These are phyloP conservation scores for Carex pumila DNA, from an alignment of 176 grass and related monocot genomes.

Conservation along the genomic window DNA sequence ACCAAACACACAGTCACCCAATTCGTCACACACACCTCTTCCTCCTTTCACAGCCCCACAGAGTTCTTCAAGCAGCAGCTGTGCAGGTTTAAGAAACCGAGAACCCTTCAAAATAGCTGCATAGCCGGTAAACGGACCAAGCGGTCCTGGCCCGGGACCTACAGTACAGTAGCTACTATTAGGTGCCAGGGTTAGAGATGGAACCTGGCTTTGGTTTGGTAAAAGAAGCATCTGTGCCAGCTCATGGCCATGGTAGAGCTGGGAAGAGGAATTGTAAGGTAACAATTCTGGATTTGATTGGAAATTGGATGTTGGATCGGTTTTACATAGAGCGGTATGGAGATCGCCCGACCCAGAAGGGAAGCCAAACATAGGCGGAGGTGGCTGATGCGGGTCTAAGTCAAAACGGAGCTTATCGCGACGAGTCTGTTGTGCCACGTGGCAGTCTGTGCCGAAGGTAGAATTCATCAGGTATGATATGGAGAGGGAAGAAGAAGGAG, in stretches of 20 bases:
- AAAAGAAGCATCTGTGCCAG: conserved; percentile 15
- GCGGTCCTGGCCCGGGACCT: conserved; percentile 7
- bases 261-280: background rate
- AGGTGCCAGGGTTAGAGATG: conserved; percentile 3
- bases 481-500: background rate
- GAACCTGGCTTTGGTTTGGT: background rate
- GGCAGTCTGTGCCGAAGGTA: conserved; percentile 1
- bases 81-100: conserved; percentile 40
- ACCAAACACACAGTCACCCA: background rate
- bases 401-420: conserved; percentile 43
- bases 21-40: background rate
- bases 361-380: background rate
- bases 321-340: background rate
- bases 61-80: conserved; percentile 44
- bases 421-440: conserved; percentile 52
- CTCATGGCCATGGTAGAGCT: conserved; percentile 21
- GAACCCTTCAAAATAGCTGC: conserved; percentile 37
- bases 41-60: conserved; percentile 22
- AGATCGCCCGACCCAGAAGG: background rate
- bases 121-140: conserved; percentile 51
- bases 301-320: background rate
- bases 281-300: conserved; percentile 3
- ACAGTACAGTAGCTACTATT: background rate
- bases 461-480: background rate
- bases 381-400: background rate